Percentiles rank a stretch among this genome's conserved stretches.
phyloP scores from a whole-genome alignment of 805 yeast genomes.

The Barnettozyma wickerhamii region DNA sequence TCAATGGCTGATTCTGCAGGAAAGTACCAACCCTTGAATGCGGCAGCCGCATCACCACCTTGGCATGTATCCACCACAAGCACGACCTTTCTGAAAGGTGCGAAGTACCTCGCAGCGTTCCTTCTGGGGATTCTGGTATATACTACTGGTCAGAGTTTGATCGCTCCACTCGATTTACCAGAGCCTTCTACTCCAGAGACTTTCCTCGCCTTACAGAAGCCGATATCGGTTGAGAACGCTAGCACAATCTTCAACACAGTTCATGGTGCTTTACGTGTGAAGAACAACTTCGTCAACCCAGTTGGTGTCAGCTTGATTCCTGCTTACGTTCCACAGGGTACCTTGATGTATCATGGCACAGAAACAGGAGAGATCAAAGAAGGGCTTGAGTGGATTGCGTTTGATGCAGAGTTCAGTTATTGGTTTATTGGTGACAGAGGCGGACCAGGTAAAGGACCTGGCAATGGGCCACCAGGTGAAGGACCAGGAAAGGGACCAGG shows the following conservation, averaged over 20 bases:
- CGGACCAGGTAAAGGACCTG: conserved; percentile 12
- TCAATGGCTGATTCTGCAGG: too few relatives aligned
- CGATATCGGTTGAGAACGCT: conserved; percentile 44
- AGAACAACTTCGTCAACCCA: conserved; percentile 48
- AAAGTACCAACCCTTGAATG: not conserved
- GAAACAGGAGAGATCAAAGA: conserved; percentile 37
- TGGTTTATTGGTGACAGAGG: conserved; percentile 34
- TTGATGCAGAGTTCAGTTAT: conserved; percentile 59
- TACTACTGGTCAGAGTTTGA: not conserved
- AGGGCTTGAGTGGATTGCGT: conserved; percentile 57
- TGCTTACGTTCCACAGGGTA: conserved; percentile 56
- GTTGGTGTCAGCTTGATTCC: conserved; percentile 56
- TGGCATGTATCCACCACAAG: not conserved
- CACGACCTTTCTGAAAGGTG: not conserved
- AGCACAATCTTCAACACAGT: conserved; percentile 53
- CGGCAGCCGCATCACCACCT: not conserved
- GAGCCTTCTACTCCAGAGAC: not conserved
- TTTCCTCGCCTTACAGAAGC: conserved; percentile 6
- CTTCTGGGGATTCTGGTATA: not conserved
- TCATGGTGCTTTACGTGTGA: conserved; percentile 47
- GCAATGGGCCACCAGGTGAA: conserved; percentile 5
- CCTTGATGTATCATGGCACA: conserved; percentile 53
- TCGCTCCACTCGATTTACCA: not conserved
- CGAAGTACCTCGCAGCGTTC: not conserved
- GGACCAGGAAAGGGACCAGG: conserved; percentile 12